Percentiles rank a stretch among this genome's conserved stretches.
These are phyloP conservation scores for Ceratocystis ficicola DNA, from an alignment of 2,329 filamentous ascomycete species.

Conservation along the genomic window DNA sequence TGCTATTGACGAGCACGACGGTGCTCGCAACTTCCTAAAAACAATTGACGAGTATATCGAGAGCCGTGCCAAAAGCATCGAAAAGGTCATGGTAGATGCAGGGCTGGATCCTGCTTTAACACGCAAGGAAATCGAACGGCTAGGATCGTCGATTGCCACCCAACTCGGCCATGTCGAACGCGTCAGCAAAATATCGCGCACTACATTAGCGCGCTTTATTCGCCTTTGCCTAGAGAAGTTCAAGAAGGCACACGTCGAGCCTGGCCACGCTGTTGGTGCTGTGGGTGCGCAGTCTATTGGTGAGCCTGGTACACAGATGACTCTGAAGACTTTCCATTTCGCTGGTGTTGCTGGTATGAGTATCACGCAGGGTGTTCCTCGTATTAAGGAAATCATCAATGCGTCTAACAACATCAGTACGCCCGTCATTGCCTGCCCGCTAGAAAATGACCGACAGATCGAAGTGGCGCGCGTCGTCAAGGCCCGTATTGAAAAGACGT, in stretches of 20 bases:
- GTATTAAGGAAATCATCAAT: constrained; percentile 99
- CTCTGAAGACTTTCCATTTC: constrained; percentile 98
- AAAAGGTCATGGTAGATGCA: constrained; percentile 38
- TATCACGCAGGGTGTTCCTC: constrained; percentile 96
- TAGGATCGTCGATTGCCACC: constrained; percentile 14
- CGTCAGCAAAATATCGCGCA: constrained; percentile 70
- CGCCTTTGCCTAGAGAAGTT: constrained; percentile 78
- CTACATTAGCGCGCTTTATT: constrained; percentile 65
- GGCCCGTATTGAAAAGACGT: constrained; percentile 89
- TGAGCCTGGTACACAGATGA: constrained; percentile 98
- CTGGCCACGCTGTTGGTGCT: constrained; percentile 88
- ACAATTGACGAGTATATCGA: constrained; percentile 63
- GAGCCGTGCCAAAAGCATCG: constrained; percentile 49
- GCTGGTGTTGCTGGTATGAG: constrained; percentile 99
- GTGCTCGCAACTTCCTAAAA: constrained; percentile 67
- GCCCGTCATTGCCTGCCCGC: constrained; percentile 77
- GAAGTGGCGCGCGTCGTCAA: constrained; percentile 83
- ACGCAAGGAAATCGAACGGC: constrained; percentile 27
- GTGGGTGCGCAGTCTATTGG: constrained; percentile 96
- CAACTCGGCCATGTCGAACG: constrained; percentile 46
- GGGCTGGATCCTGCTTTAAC: constrained; percentile 34
- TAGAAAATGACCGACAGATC: constrained; percentile 63
- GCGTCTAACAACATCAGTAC: constrained; percentile 89
- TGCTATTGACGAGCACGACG: constrained; percentile 66
- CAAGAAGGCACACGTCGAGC: constrained; percentile 79